A percentile compares a stretch with the other conserved stretches of the same genome.
Evolutionary conservation across 768 basidiomycete genomes (phyloP).

Genomic region (Amanita thiersii): DNA sequence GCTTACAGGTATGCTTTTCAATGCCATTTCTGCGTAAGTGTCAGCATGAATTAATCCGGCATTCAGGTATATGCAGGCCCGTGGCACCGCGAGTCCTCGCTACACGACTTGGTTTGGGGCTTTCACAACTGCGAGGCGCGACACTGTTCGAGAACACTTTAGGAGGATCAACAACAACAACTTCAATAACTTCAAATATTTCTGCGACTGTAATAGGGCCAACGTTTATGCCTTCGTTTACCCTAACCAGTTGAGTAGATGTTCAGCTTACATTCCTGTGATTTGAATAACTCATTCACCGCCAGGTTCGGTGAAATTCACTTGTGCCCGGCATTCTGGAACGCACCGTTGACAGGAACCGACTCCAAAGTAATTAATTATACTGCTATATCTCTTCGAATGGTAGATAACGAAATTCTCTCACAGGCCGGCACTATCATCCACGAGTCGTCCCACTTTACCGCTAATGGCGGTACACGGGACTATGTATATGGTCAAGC

Average conservation of each 20-base stretch:
- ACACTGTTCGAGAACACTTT: constrained; percentile 30
- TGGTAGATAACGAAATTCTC: too few relatives aligned
- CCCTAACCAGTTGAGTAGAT: constrained; percentile 18
- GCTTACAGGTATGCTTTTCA: too few relatives aligned
- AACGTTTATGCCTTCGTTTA: constrained; percentile 29
- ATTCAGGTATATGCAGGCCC: constrained; percentile 2
- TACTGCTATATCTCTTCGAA: too few relatives aligned
- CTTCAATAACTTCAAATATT: constrained; percentile 23
- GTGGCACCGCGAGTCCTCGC: constrained; percentile 27
- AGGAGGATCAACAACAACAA: constrained; percentile 23
- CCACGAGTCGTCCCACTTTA: background rate
- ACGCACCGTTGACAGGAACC: constrained; percentile 34
- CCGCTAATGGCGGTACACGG: background rate
- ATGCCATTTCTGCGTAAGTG: too few relatives aligned
- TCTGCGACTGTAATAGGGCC: constrained; percentile 28
- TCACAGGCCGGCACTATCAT: background rate
- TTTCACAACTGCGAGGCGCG: constrained; percentile 27
- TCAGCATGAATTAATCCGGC: too few relatives aligned
- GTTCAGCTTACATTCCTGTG: background rate
- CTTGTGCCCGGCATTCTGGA: constrained; percentile 44
- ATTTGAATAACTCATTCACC: background rate
- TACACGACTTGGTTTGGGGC: constrained; percentile 45
- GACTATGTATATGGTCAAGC: background rate
- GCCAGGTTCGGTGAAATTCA: constrained; percentile 28
- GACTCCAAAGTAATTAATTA: constrained; percentile 42